Base-by-base conservation (phyloP, 306 rosid genomes). In the Alnus rubra region DNA sequence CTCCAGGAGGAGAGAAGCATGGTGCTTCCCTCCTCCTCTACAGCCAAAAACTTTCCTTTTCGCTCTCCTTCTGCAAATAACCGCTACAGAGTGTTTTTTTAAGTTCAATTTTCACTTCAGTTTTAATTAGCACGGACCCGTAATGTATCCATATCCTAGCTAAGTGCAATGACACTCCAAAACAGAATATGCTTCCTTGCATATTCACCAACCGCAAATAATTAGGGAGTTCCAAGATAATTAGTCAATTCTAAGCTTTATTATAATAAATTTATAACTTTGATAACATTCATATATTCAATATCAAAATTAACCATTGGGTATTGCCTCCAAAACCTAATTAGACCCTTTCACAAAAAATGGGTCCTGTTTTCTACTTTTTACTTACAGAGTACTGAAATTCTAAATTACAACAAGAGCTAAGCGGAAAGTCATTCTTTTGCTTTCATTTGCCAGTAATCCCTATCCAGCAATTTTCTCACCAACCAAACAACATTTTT, bases 401-500 rank as follows among this genome's bases (percentile, higher is more conserved):
- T 62, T 62, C 6, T 62, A 15, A 62, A 31, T 12, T 33, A 4
- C 7, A 30, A 12, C 3, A 33, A 33, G 69, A 33, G 8, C 67
- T 10, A 23, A 8, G 6, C 11, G 42, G 3, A 33, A 11, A 14
- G n/a, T 33, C 3, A 13, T 13, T 2, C 5, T 59, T 65, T 65
- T 48, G 3, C 52, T 28, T 3, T 0, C 16, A 56, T 56, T n/a
- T 56, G 19, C 30, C 33, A 9, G 19, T 19, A 7, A 56, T 56
- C 33, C 30, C 63, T 56, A n/a, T 9, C 63, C 49, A 13, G 51
- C 65, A 42, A 59, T 52, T 68, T 68, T 52, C 63, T 74, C 59
- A 31, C n/a, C 35, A 69, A 64, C 55, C 73, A 56, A 59, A 50
- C 58, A 65, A 48, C 70, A 73, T 28, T 59, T 23, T 59, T 28